phyloP scores from a whole-genome alignment of 768 basidiomycete genomes.

The Amanita jacksonii region DNA sequence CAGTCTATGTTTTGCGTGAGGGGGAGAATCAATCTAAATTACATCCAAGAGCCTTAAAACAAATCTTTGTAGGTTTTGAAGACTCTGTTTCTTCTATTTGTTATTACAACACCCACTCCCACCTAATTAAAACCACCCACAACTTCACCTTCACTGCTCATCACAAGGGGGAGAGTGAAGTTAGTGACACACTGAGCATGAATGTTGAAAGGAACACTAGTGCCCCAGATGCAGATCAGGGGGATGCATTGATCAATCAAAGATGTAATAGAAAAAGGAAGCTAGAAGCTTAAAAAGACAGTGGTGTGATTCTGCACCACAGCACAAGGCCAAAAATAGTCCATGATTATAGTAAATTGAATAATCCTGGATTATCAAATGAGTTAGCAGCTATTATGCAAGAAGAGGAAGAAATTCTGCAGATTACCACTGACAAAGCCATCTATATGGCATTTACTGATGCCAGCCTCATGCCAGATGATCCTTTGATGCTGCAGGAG shows the following conservation, averaged over 20 bases:
- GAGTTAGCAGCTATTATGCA: background rate
- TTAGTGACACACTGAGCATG: too few species aligned
- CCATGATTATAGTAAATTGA: background rate
- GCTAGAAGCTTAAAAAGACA: too few species aligned
- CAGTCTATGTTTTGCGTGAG: background rate
- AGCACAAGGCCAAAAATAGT: background rate
- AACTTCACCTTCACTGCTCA: background rate
- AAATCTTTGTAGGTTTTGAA: background rate
- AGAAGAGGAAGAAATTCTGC: background rate
- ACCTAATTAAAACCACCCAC: background rate
- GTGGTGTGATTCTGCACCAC: background rate
- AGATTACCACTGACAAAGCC: background rate
- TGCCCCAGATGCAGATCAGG: too few species aligned
- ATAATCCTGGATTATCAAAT: background rate
- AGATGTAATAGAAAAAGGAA: too few species aligned
- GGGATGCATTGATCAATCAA: too few species aligned
- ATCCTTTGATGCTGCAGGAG: background rate
- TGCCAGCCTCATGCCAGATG: too few species aligned
- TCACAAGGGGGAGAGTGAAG: background rate
- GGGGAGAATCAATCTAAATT: background rate
- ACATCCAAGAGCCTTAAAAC: background rate
- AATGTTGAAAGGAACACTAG: background rate
- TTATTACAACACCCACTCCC: background rate
- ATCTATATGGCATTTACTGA: background rate
- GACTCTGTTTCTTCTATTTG: background rate